Evolutionary conservation across 2,329 filamentous ascomycete genomes (phyloP).

Genomic region (Bipolaris victoriae): DNA sequence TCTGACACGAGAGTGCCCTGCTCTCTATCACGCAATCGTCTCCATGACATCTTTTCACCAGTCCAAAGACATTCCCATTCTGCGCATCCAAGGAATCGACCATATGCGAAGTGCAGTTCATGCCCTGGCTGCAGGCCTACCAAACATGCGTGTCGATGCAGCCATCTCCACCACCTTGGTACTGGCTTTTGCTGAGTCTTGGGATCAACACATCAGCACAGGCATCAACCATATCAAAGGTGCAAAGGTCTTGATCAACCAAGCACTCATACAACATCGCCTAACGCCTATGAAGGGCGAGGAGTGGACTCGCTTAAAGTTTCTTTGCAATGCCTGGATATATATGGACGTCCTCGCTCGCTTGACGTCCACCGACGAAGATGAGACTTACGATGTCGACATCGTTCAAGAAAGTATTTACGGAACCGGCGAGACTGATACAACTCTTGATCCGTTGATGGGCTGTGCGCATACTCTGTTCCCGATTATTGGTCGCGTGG

Average conservation of each 20-base stretch:
- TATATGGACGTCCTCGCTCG: conserved; percentile 77
- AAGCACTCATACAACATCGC: conserved; percentile 60
- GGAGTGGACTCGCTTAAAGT: conserved; percentile 61
- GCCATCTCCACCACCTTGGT: conserved; percentile 73
- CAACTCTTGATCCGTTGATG: conserved; percentile 73
- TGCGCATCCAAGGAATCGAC: conserved; percentile 69
- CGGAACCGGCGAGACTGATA: conserved; percentile 46
- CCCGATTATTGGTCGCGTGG: conserved; percentile 70
- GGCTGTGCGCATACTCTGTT: conserved; percentile 72
- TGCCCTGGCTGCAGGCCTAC: conserved; percentile 64
- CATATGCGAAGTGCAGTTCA: conserved; percentile 71
- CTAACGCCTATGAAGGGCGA: conserved; percentile 50
- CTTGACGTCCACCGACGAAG: conserved; percentile 66
- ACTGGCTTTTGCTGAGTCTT: conserved; percentile 72
- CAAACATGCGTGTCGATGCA: conserved; percentile 67
- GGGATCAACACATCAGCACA: conserved; percentile 72
- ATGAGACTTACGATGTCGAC: conserved; percentile 61
- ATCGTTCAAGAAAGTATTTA: conserved; percentile 47
- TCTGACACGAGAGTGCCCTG: conserved; percentile 66
- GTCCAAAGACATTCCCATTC: conserved; percentile 61
- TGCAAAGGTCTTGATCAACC: conserved; percentile 67
- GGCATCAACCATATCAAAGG: conserved; percentile 73
- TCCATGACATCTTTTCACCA: conserved; percentile 74
- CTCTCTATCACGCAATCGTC: conserved; percentile 70
- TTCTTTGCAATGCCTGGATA: conserved; percentile 73